Percentiles rank a stretch among this genome's conserved stretches.
Evolutionary conservation across 2,329 filamentous ascomycete species (phyloP).

Genomic region (Phyllosticta citrichinensis): DNA sequence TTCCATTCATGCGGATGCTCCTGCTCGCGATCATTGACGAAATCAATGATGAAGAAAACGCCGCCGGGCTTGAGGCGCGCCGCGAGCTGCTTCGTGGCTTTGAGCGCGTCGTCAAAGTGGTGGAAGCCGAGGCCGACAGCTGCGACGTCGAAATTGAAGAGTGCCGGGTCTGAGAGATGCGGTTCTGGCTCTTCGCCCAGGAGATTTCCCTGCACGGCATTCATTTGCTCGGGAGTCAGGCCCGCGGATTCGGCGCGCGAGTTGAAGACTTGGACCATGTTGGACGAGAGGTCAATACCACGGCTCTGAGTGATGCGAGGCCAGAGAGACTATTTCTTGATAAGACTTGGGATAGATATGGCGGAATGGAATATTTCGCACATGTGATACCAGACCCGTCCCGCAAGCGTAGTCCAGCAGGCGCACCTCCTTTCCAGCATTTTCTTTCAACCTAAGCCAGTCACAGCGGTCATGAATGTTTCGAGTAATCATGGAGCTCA

Average conservation of each 20-base stretch:
- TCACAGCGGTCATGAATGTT: slow-evolving; percentile 44
- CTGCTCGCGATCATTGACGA: slow-evolving; percentile 33
- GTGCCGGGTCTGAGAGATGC: slow-evolving; percentile 20
- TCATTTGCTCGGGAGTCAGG: slow-evolving; percentile 14
- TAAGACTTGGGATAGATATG: not conserved
- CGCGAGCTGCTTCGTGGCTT: slow-evolving; percentile 49
- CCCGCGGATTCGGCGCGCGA: slow-evolving; percentile 33
- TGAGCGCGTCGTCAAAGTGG: slow-evolving; percentile 47
- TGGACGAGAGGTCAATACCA: slow-evolving; percentile 60
- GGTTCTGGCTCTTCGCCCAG: slow-evolving; percentile 19
- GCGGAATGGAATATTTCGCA: slow-evolving; percentile 26
- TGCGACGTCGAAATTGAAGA: slow-evolving; percentile 33
- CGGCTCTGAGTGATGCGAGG: slow-evolving; percentile 53
- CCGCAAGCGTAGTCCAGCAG: slow-evolving; percentile 71
- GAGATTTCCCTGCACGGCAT: slow-evolving; percentile 27
- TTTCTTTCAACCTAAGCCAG: slow-evolving; percentile 46
- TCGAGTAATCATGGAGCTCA: slow-evolving; percentile 43
- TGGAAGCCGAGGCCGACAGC: slow-evolving; percentile 36
- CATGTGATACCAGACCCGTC: slow-evolving; percentile 55
- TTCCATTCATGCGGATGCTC: slow-evolving; percentile 23
- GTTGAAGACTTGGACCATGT: slow-evolving; percentile 63
- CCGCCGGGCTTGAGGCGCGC: slow-evolving; percentile 56
- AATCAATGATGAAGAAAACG: slow-evolving; percentile 58
- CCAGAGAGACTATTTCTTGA: slow-evolving; percentile 42
- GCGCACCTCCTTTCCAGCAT: slow-evolving; percentile 27